phyloP scores from a whole-genome alignment of 2,329 filamentous ascomycete species.

The Epichloe typhina region DNA sequence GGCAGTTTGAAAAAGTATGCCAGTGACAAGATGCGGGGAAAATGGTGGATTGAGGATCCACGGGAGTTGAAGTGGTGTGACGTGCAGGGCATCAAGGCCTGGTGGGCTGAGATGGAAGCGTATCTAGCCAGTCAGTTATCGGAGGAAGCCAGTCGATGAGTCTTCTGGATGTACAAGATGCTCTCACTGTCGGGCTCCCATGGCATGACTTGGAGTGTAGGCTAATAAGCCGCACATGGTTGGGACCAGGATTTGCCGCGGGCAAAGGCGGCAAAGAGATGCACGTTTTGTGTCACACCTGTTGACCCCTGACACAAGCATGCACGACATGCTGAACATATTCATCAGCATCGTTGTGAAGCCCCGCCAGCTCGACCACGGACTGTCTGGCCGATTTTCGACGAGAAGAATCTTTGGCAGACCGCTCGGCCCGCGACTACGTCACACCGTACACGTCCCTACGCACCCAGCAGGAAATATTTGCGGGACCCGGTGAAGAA shows the following conservation, averaged over 20 bases:
- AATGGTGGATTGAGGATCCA: slow-evolving; percentile 41
- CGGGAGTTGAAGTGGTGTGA: slow-evolving; percentile 35
- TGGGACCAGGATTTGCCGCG: too few species aligned
- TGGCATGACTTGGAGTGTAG: too few species aligned
- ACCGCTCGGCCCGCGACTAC: slow-evolving; percentile 13
- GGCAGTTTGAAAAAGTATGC: slow-evolving; percentile 32
- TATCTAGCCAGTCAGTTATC: slow-evolving; percentile 4
- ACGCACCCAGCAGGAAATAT: not conserved
- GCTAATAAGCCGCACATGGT: too few species aligned
- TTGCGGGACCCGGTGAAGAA: too few species aligned
- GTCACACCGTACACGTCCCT: slow-evolving; percentile 5
- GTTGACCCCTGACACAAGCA: too few species aligned
- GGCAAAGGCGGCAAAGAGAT: too few species aligned
- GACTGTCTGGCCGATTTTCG: not conserved
- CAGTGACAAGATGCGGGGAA: slow-evolving; percentile 23
- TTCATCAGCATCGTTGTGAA: not conserved
- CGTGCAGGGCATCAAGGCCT: slow-evolving; percentile 28
- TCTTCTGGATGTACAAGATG: too few species aligned
- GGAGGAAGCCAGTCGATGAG: slow-evolving; percentile 3
- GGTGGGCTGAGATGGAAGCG: slow-evolving; percentile 27
- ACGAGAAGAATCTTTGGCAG: not conserved
- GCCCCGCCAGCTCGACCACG: not conserved
- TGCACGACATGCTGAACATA: too few species aligned
- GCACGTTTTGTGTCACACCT: too few species aligned
- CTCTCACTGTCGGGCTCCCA: too few species aligned